Percentiles rank a stretch among this genome's conserved stretches.
phyloP scores from a whole-genome alignment of 306 rosid species.

The Urtica urens region DNA sequence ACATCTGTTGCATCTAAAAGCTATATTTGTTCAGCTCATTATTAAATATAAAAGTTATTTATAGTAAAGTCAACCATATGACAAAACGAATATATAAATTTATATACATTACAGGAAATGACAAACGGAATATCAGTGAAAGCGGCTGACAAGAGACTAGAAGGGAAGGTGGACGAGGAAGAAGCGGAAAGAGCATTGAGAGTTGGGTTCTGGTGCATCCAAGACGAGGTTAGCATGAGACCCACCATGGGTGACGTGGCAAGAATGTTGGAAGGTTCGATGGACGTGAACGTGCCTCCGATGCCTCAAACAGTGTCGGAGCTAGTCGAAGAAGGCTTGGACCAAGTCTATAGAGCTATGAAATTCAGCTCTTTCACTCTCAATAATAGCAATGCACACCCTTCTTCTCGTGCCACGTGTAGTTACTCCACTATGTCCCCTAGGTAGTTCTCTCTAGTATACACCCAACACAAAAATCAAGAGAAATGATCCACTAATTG shows the following conservation, averaged over 20 bases:
- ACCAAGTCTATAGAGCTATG: conserved; percentile 73
- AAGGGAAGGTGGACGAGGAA: conserved; percentile 71
- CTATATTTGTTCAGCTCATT: too few relatives aligned
- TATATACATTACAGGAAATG: conserved; percentile 46
- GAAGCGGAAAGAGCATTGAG: conserved; percentile 55
- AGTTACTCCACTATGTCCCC: conserved; percentile 89
- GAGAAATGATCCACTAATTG: too few relatives aligned
- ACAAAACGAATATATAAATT: too few relatives aligned
- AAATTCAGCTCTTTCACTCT: conserved; percentile 74
- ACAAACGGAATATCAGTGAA: conserved; percentile 42
- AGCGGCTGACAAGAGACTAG: conserved; percentile 64
- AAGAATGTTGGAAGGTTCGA: conserved; percentile 72
- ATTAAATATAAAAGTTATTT: too few relatives aligned
- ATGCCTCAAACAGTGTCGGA: conserved; percentile 90
- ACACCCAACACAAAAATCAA: too few relatives aligned
- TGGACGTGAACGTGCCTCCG: conserved; percentile 55
- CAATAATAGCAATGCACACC: conserved; percentile 54
- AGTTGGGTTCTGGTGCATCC: conserved; percentile 91
- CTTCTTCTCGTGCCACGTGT: conserved; percentile 73
- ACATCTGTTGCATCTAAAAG: too few relatives aligned
- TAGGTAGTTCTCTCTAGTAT: conserved; percentile 32
- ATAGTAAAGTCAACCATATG: too few relatives aligned
- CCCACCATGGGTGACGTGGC: conserved; percentile 95
- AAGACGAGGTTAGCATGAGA: conserved; percentile 67
- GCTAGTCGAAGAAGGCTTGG: conserved; percentile 75